Evolutionary conservation across 306 rosid species (phyloP).

Genomic region (Lathyrus oleraceus): DNA sequence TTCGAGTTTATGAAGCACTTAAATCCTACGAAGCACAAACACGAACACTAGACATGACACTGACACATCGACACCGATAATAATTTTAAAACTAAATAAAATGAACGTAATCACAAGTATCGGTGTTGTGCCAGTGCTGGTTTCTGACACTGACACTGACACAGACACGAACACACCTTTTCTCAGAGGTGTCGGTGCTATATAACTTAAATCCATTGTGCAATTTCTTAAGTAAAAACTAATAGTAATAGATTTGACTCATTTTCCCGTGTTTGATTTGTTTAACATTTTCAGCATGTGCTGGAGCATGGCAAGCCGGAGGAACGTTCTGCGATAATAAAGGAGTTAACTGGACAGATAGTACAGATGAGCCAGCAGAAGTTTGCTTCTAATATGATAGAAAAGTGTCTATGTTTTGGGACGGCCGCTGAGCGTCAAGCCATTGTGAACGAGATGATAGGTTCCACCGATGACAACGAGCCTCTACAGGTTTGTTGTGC

Average conservation of each 20-base stretch:
- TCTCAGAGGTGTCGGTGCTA: too few relatives aligned
- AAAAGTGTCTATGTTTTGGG: slow-evolving; percentile 85
- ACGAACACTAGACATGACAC: too few relatives aligned
- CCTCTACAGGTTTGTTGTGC: slow-evolving; percentile 84
- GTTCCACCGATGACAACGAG: slow-evolving; percentile 89
- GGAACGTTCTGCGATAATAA: slow-evolving; percentile 82
- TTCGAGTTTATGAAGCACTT: background rate
- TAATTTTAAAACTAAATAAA: too few relatives aligned
- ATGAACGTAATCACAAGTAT: too few relatives aligned
- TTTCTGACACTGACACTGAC: too few relatives aligned
- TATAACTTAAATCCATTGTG: background rate
- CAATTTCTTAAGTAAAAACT: background rate
- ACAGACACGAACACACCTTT: too few relatives aligned
- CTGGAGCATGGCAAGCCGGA: slow-evolving; percentile 94
- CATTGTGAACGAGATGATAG: slow-evolving; percentile 93
- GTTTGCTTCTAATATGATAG: slow-evolving; percentile 95
- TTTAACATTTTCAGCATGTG: slow-evolving; percentile 62
- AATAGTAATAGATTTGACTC: background rate
- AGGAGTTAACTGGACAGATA: slow-evolving; percentile 86
- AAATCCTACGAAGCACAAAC: too few relatives aligned
- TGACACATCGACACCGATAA: too few relatives aligned
- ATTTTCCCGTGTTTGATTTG: background rate
- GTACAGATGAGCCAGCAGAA: slow-evolving; percentile 98
- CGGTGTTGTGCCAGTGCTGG: too few relatives aligned
- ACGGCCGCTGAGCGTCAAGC: slow-evolving; percentile 77